phyloP scores from a whole-genome alignment of 306 rosid species.

The Cucurbita maxima region DNA sequence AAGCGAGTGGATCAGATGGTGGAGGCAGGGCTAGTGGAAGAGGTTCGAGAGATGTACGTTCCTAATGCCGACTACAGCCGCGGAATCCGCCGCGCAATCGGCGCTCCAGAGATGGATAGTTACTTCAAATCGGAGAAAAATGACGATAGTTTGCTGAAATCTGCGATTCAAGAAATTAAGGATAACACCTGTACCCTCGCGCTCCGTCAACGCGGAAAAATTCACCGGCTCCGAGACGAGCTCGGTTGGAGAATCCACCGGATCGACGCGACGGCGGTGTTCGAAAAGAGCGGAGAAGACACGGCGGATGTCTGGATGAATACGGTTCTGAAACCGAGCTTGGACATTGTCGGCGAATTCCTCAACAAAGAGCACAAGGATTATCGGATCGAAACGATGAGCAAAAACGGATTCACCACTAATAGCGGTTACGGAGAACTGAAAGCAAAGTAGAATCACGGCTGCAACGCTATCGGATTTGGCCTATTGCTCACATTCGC shows the following conservation, averaged over 20 bases:
- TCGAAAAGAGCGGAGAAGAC: background rate
- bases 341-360: background rate
- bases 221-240: conserved; percentile 2
- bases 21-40: conserved; percentile 15
- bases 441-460: background rate
- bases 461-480: background rate
- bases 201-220: conserved; percentile 6
- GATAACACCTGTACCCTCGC: conserved; percentile 11
- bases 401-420: background rate
- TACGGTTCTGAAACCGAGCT: conserved; percentile 12
- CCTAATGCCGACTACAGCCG: conserved; percentile 4
- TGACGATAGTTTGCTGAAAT: background rate
- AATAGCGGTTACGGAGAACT: background rate
- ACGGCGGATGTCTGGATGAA: conserved; percentile 9
- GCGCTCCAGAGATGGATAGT: conserved; percentile 11
- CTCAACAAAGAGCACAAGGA: background rate
- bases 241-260: conserved; percentile 15
- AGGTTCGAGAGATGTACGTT: conserved; percentile 4
- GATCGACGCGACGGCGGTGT: conserved; percentile 15
- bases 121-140: conserved; percentile 1
- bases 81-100: conserved; percentile 16
- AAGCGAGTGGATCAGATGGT: conserved; percentile 24
- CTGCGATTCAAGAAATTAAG: background rate
- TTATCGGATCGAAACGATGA: background rate
- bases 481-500: background rate